phyloP scores from a whole-genome alignment of 306 rosid genomes.

The Prosopis cineraria region DNA sequence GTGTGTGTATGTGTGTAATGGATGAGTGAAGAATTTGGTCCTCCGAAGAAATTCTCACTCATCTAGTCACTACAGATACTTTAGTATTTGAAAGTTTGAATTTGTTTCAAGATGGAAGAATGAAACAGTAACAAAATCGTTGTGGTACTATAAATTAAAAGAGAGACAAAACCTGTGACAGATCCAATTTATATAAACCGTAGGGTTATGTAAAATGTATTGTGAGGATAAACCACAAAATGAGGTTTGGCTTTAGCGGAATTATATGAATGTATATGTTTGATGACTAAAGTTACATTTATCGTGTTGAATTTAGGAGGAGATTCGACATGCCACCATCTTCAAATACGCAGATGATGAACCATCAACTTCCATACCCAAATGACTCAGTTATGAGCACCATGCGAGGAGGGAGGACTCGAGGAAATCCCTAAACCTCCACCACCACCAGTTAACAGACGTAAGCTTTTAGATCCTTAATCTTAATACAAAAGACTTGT shows the following conservation, averaged over 20 bases:
- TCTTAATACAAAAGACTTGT: neutral
- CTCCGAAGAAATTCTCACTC: neutral
- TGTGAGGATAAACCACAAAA: neutral
- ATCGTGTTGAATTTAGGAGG: conserved; percentile 51
- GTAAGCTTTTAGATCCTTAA: conserved; percentile 44
- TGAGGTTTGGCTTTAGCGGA: neutral
- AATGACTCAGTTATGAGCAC: conserved; percentile 51
- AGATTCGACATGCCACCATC: conserved; percentile 69
- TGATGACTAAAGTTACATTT: neutral
- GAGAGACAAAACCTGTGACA: neutral
- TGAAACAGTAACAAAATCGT: neutral
- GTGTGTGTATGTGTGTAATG: no score
- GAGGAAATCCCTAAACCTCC: conserved; percentile 84
- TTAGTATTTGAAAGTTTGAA: neutral
- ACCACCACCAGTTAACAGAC: conserved; percentile 64
- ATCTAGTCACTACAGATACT: neutral
- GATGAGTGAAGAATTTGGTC: neutral
- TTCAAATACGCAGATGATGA: conserved; percentile 48
- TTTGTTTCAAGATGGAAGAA: neutral
- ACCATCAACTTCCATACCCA: conserved; percentile 53
- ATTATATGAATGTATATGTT: neutral
- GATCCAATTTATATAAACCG: no score
- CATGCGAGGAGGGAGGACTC: conserved; percentile 49
- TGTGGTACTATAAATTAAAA: neutral
- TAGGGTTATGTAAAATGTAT: no score